Evolutionary conservation across 148 eudicot genomes (phyloP), one percentile per base, ranked within the genome.

Genomic region (Fagopyrum esculentum): DNA sequence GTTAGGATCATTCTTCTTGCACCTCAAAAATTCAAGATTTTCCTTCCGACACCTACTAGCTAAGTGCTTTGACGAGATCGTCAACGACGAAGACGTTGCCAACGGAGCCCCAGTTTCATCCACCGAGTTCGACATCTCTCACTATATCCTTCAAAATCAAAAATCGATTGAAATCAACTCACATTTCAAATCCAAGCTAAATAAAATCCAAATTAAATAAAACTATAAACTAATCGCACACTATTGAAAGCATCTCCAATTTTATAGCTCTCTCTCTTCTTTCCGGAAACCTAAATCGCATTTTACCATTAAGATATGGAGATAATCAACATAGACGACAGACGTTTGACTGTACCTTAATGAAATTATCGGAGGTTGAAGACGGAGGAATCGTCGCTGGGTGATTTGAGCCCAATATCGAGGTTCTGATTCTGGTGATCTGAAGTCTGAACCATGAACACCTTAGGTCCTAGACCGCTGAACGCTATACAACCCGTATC

Each of bases 1-100:
- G 72, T 89, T 84, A 1, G 89, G 87, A 72, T 89, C 90, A 51
- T 82, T 84, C 84, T 85, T 89, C 78, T 89, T 89, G 84, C 93
- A 89, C 76, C 79, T 87, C 45, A 89, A 78, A 43, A 85, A 89
- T 0, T 88, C 93, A 7, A 87, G 45, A 77, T 85, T 89, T 66
- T 87, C 87, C 13, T 45, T 30, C 13, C 86, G 78, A 77, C 93
- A 89, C 72, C 73, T 84, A 5, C 68, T 72, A 17, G 81, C 86
- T 57, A 89, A 82, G 81, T 89, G 93, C 77, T 87, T 87, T 54
- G 89, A 82, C 48, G 89, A 71, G 54, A 90, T 77, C 89, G 84
- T 89, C 70, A 89, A 71, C 5, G 83, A 80, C 7, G 93, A 81
- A 52, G 93, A 89, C 15, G 87, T 87, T 44, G 93, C 90, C 66